Evolutionary conservation across 2,329 filamentous ascomycete species (phyloP).

Genomic region (Talaromyces sp.): DNA sequence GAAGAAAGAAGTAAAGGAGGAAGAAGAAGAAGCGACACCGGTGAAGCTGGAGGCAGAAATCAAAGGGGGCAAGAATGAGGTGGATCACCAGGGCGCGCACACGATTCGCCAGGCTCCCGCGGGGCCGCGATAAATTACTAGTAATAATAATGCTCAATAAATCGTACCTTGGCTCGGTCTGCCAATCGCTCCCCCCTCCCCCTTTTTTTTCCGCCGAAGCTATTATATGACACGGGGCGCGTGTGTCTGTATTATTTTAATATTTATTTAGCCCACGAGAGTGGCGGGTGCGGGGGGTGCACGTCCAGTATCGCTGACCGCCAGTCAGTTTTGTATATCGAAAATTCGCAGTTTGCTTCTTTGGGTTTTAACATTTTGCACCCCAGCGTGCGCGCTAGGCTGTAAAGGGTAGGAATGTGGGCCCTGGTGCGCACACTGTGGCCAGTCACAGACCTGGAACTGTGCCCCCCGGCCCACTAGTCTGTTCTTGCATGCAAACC

Average conservation of each 20-base stretch:
- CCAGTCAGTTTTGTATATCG: background rate
- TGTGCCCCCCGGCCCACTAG: background rate
- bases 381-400: background rate
- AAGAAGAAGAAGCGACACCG: background rate
- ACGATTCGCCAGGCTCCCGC: background rate
- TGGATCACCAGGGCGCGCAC: background rate
- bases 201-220: background rate
- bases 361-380: background rate
- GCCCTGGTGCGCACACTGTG: background rate
- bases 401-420: background rate
- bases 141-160: background rate
- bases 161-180: background rate
- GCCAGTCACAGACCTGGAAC: background rate
- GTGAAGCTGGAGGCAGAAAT: background rate
- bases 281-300: background rate
- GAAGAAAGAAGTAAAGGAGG: background rate
- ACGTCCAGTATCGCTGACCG: background rate
- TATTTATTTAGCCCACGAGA: background rate
- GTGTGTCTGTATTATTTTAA: background rate
- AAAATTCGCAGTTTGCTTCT: background rate
- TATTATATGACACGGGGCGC: background rate
- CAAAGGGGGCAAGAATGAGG: conserved; percentile 1
- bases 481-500: background rate
- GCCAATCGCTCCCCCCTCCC: background rate
- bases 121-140: background rate